These are phyloP conservation scores for Rhynchospora pubera DNA, from an alignment of 176 grass and related monocot genomes.

Conservation along the genomic window DNA sequence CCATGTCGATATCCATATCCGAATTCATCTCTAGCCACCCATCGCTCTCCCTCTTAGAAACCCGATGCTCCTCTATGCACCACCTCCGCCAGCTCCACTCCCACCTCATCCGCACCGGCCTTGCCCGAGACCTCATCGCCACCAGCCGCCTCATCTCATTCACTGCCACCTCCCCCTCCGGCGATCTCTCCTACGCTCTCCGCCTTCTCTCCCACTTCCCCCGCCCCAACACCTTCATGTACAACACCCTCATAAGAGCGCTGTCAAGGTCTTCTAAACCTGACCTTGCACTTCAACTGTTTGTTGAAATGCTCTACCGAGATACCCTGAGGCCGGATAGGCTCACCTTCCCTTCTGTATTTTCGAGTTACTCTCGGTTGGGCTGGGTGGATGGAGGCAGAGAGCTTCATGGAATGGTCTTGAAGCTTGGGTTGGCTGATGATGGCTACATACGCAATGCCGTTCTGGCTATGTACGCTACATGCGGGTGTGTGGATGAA, in stretches of 20 bases:
- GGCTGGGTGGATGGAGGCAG: constrained; percentile 20
- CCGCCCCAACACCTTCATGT: constrained; percentile 62
- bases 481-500: constrained; percentile 24
- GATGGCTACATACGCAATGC: constrained; percentile 57
- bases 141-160: constrained; percentile 53
- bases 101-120: constrained; percentile 52
- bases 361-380: constrained; percentile 36
- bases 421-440: constrained; percentile 51
- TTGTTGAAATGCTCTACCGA: constrained; percentile 45
- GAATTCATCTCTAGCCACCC: constrained; percentile 45
- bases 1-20: constrained; percentile 38
- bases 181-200: constrained; percentile 34
- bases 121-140: constrained; percentile 51
- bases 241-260: constrained; percentile 54
- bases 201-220: constrained; percentile 47
- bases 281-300: constrained; percentile 33
- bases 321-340: constrained; percentile 21
- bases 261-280: constrained; percentile 41
- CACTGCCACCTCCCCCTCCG: constrained; percentile 29
- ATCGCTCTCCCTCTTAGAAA: constrained; percentile 47
- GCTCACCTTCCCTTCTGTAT: constrained; percentile 50
- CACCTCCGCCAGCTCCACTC: constrained; percentile 69
- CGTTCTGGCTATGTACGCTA: constrained; percentile 63
- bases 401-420: constrained; percentile 62
- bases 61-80: constrained; percentile 43